Percentiles rank a stretch among this genome's conserved stretches.
Conservation (phyloP, 768 basidiomycete species). For the Mycena vulgaris region DNA sequence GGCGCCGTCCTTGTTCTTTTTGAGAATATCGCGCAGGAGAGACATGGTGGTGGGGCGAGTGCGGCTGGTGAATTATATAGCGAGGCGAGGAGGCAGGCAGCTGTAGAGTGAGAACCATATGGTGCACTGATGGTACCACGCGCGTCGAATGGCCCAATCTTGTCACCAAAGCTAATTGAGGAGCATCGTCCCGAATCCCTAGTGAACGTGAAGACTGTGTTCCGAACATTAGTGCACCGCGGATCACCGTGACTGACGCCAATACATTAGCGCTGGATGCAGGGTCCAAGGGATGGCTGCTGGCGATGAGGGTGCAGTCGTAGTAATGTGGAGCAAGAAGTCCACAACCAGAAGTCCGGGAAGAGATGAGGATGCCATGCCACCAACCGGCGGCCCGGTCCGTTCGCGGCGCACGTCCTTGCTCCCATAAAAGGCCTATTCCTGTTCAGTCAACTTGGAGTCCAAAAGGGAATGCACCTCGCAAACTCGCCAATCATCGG, state of each 20-base stretch:
- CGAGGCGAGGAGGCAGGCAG: neutral
- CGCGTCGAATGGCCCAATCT: neutral
- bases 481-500: too few relatives aligned
- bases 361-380: too few relatives aligned
- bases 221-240: too few relatives aligned
- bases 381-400: too few relatives aligned
- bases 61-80: neutral
- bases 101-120: slow-evolving; percentile 28
- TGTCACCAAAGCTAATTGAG: slow-evolving; percentile 27
- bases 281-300: too few relatives aligned
- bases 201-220: neutral
- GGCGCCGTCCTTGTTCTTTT: slow-evolving; percentile 28
- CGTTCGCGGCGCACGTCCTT: neutral
- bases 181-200: neutral
- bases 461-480: too few relatives aligned
- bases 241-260: too few relatives aligned
- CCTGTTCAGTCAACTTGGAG: too few relatives aligned
- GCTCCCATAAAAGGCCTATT: neutral
- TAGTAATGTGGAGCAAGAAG: too few relatives aligned
- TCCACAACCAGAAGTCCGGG: too few relatives aligned
- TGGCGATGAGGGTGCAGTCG: too few relatives aligned
- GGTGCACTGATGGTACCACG: slow-evolving; percentile 33
- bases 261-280: too few relatives aligned
- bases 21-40: slow-evolving; percentile 38
- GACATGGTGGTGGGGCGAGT: slow-evolving; percentile 23